phyloP scores from a whole-genome alignment of 2,329 filamentous ascomycete genomes.

The Alternaria burnsii region DNA sequence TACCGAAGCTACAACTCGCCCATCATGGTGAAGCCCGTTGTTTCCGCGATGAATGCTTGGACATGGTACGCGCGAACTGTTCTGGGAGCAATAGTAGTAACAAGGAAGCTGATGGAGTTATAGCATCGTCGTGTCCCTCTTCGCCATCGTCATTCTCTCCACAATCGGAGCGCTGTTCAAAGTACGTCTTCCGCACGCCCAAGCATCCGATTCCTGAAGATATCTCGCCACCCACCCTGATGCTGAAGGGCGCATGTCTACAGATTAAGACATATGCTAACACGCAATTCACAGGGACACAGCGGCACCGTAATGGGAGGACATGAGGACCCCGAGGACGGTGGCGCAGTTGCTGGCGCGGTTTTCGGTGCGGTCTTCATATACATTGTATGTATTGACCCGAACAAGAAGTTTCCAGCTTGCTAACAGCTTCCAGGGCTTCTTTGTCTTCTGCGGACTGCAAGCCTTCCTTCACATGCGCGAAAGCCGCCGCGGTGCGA shows the following conservation, averaged over 20 bases:
- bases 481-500: conserved; percentile 83
- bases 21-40: conserved; percentile 95
- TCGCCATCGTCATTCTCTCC: conserved; percentile 71
- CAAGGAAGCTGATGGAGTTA: conserved; percentile 26
- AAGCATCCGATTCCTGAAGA: not conserved
- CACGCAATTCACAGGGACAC: conserved; percentile 58
- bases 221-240: not conserved
- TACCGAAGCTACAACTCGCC: conserved; percentile 23
- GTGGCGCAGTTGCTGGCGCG: conserved; percentile 79
- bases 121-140: conserved; percentile 75
- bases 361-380: conserved; percentile 89
- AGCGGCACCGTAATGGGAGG: conserved; percentile 87
- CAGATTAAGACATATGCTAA: conserved; percentile 27
- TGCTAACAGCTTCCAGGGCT: conserved; percentile 61
- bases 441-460: conserved; percentile 89
- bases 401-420: not conserved
- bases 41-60: conserved; percentile 92
- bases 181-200: conserved; percentile 52
- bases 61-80: conserved; percentile 74
- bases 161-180: conserved; percentile 77
- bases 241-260: not conserved
- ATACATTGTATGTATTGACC: conserved; percentile 77
- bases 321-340: conserved; percentile 73
- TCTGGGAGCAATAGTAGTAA: not conserved
- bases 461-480: conserved; percentile 88